Evolutionary conservation across 208 protist genomes (phyloP), one percentile per base, ranked within the genome.

Genomic region (Trypanosoma theileri): DNA sequence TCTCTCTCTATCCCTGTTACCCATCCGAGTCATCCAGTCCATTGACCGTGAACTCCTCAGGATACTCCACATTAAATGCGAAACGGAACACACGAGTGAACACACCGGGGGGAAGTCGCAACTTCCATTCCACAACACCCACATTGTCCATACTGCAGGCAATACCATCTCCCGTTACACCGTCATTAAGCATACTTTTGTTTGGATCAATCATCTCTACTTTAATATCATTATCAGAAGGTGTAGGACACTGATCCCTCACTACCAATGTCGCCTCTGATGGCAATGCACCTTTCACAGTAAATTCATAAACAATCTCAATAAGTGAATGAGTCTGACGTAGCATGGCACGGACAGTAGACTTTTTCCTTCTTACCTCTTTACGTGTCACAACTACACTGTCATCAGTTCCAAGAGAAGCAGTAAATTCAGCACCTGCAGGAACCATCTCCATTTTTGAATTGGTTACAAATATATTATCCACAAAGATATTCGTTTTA

Each of bases 241-340:
- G 75, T 10, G 85, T 60, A 4, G 82, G 82, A 65, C 69, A 88
- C 55, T 88, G 81, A 64, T 88, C 82, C 28, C 64, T 66, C 69
- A 88, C 82, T 51, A 88, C 69, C 51, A 88, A 58, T 22, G 65
- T 72, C 61, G 75, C 53, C 45, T 72, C 67, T 12, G 26, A 40
- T 11, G 63, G 45, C 16, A 62, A 4, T 59, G 70, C 46, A 26
- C 59, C 58, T 16, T 60, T 66, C 22, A 71, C 71, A 40, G 64
- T 72, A 48, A 71, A 72, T 62, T 63, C 64, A 35, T 77, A 77
- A 40, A 59, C 58, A 52, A 66, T 59, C 9, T 77, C 51, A 10
- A 66, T 46, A 17, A 53, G 28, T 40, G 8, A 17, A 26, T 61
- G 22, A 40, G 35, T 55, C n/a, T 62, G 12, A 10, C 40, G 45